phyloP scores from a whole-genome alignment of 257 asterid species.

The Sherardia arvensis region DNA sequence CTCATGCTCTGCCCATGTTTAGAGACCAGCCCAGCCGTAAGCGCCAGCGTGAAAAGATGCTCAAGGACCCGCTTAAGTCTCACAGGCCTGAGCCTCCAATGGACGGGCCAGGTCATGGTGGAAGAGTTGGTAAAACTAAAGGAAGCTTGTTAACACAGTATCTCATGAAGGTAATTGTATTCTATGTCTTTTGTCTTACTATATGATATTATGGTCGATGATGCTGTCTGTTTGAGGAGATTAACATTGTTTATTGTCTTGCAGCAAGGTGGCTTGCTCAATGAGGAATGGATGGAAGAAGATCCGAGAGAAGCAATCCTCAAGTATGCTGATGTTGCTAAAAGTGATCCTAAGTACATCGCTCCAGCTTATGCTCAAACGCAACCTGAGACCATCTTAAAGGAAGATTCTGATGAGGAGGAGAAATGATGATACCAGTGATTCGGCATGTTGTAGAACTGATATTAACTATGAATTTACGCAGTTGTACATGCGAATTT shows the following conservation, averaged over 20 bases:
- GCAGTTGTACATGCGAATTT: neutral
- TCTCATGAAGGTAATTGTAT: constrained; percentile 67
- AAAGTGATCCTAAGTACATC: constrained; percentile 78
- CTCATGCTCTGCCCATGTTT: constrained; percentile 88
- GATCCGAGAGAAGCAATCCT: constrained; percentile 97
- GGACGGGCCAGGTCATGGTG: constrained; percentile 94
- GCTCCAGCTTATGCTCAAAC: constrained; percentile 91
- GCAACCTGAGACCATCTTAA: constrained; percentile 73
- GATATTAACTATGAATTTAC: neutral
- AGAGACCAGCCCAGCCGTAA: constrained; percentile 97
- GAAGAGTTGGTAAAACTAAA: constrained; percentile 83
- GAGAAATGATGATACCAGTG: constrained; percentile 32
- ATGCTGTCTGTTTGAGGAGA: neutral
- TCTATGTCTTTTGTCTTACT: neutral
- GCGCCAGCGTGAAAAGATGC: constrained; percentile 82
- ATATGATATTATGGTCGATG: neutral
- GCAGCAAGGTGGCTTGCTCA: constrained; percentile 95
- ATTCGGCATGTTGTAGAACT: neutral
- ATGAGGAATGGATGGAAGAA: constrained; percentile 97
- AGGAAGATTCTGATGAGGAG: constrained; percentile 84
- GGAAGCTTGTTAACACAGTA: constrained; percentile 94
- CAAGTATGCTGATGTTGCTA: constrained; percentile 80
- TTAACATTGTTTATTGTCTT: constrained; percentile 10
- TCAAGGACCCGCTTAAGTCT: constrained; percentile 91
- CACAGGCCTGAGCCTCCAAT: constrained; percentile 95